phyloP scores from a whole-genome alignment of 768 basidiomycete genomes.

The Crucibulum laeve region DNA sequence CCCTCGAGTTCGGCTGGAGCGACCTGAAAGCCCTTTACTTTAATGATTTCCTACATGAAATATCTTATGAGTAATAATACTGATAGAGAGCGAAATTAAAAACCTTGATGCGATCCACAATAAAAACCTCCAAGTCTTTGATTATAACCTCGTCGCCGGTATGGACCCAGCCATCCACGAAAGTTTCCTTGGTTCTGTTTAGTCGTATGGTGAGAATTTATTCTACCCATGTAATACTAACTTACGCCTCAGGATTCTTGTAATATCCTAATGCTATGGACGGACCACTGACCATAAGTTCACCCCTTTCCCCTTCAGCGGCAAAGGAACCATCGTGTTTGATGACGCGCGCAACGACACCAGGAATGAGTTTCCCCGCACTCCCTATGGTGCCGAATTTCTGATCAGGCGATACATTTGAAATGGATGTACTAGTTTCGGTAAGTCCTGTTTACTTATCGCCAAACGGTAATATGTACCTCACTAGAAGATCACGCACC shows the following conservation, averaged over 20 bases:
- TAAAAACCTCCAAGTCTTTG: slow-evolving; percentile 40
- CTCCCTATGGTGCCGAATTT: slow-evolving; percentile 33
- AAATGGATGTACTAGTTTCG: slow-evolving; percentile 38
- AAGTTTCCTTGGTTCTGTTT: slow-evolving; percentile 47
- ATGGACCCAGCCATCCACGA: slow-evolving; percentile 52
- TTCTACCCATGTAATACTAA: slow-evolving; percentile 16
- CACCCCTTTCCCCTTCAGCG: slow-evolving; percentile 31
- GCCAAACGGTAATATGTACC: not conserved
- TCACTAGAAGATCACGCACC: slow-evolving; percentile 25
- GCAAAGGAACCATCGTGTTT: slow-evolving; percentile 35
- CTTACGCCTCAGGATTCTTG: slow-evolving; percentile 44
- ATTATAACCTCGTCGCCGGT: slow-evolving; percentile 52
- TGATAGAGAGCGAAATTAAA: not conserved
- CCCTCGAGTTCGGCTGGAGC: slow-evolving; percentile 47
- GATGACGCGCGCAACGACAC: slow-evolving; percentile 31
- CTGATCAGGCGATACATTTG: slow-evolving; percentile 40
- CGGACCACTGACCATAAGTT: slow-evolving; percentile 34
- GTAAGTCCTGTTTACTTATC: slow-evolving; percentile 13
- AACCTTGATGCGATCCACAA: slow-evolving; percentile 52
- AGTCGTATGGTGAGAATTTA: slow-evolving; percentile 7
- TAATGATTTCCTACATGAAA: slow-evolving; percentile 46
- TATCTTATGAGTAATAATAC: not conserved
- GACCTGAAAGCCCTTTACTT: slow-evolving; percentile 52
- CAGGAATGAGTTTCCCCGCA: slow-evolving; percentile 26
- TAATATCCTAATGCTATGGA: slow-evolving; percentile 31